Evolutionary conservation across 805 yeast species (phyloP).

Genomic region (Metschnikowia proteae): DNA sequence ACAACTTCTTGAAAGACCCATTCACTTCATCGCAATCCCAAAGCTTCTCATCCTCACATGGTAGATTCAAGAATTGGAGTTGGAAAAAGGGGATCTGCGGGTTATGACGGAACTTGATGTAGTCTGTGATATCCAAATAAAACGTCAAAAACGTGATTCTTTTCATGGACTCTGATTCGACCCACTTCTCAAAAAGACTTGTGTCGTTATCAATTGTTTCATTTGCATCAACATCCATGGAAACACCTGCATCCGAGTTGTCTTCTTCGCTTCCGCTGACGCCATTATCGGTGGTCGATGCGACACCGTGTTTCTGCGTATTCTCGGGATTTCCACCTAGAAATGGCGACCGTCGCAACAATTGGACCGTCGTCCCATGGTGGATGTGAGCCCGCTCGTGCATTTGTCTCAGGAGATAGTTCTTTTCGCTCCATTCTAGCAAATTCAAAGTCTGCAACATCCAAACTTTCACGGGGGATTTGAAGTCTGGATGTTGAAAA

Average conservation of each 20-base stretch:
- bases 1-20: constrained; percentile 37
- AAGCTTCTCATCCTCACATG: constrained; percentile 38
- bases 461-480: constrained; percentile 75
- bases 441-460: constrained; percentile 69
- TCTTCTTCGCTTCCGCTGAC: constrained; percentile 37
- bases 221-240: constrained; percentile 7
- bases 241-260: constrained; percentile 8
- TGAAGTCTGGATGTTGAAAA: constrained; percentile 67
- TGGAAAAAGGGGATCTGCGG: constrained; percentile 39
- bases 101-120: constrained; percentile 74
- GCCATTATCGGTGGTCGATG: constrained; percentile 21
- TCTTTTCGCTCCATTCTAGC: constrained; percentile 77
- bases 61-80: constrained; percentile 37
- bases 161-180: constrained; percentile 74
- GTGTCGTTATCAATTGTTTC: constrained; percentile 22
- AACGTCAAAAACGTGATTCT: constrained; percentile 79
- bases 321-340: constrained; percentile 64
- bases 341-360: constrained; percentile 70
- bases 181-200: constrained; percentile 60
- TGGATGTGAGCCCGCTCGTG: constrained; percentile 85
- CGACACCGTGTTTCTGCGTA: constrained; percentile 20
- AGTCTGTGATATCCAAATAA: constrained; percentile 74
- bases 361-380: constrained; percentile 81
- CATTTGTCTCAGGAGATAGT: constrained; percentile 59
- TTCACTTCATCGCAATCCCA: constrained; percentile 40